Evolutionary conservation across 2,329 filamentous ascomycete genomes (phyloP).

Genomic region (Verticillium albo-atrum): DNA sequence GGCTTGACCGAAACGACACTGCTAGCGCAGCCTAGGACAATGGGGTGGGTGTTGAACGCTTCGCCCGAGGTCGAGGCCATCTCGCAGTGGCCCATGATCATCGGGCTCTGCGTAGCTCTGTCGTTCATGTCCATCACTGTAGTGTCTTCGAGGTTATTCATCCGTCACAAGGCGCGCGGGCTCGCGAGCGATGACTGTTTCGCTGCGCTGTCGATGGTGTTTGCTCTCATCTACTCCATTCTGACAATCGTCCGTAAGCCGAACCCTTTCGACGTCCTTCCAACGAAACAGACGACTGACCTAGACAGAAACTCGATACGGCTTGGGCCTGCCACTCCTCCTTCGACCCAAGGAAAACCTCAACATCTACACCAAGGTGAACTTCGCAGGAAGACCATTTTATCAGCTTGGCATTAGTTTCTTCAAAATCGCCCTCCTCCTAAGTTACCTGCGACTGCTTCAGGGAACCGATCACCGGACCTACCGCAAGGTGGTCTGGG

Average conservation of each 20-base stretch:
- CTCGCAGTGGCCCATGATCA: slow-evolving; percentile 44
- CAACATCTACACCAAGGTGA: slow-evolving; percentile 41
- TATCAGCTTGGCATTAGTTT: slow-evolving; percentile 52
- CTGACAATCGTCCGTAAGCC: slow-evolving; percentile 45
- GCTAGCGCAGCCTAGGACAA: slow-evolving; percentile 17
- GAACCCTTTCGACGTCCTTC: neutral
- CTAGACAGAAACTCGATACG: slow-evolving; percentile 44
- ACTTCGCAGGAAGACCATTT: slow-evolving; percentile 48
- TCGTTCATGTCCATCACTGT: slow-evolving; percentile 35
- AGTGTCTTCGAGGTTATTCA: slow-evolving; percentile 35
- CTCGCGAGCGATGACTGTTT: slow-evolving; percentile 44
- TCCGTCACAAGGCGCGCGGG: slow-evolving; percentile 35
- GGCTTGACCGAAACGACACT: neutral
- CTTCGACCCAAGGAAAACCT: slow-evolving; percentile 38
- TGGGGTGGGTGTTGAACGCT: slow-evolving; percentile 49
- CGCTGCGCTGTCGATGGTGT: slow-evolving; percentile 33
- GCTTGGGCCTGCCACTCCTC: slow-evolving; percentile 42
- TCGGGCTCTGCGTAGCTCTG: slow-evolving; percentile 42
- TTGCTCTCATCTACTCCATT: slow-evolving; percentile 43
- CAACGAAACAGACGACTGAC: neutral
- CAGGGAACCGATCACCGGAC: slow-evolving; percentile 38
- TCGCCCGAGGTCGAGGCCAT: slow-evolving; percentile 37
- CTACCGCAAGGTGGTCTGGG: slow-evolving; percentile 41
- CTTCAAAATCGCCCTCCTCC: slow-evolving; percentile 50
- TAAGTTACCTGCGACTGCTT: slow-evolving; percentile 48